Evolutionary conservation across 2,329 filamentous ascomycete genomes (phyloP).

Genomic region (Orbilia blumenaviensis): DNA sequence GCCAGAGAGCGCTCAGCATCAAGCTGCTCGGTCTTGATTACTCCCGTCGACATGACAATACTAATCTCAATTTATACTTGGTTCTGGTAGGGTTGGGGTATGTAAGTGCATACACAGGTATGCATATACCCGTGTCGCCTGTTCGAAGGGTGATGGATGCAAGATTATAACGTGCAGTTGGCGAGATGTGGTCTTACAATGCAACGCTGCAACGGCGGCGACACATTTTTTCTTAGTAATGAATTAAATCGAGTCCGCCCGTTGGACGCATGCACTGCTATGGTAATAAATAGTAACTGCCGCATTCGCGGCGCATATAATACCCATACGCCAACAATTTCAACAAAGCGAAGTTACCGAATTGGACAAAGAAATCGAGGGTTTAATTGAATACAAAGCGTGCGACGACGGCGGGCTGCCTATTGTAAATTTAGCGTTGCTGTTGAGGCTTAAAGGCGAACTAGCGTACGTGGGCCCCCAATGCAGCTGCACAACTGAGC

Average conservation of each 20-base stretch:
- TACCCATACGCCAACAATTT: background rate
- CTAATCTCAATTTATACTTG: too few species aligned
- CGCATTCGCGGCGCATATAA: too few species aligned
- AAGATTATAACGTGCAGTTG: background rate
- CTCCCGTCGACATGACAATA: slow-evolving; percentile 8
- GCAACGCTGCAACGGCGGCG: too few species aligned
- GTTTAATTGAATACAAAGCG: background rate
- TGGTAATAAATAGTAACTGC: too few species aligned
- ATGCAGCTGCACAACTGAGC: too few species aligned
- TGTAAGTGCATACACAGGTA: too few species aligned
- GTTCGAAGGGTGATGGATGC: background rate
- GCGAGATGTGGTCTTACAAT: slow-evolving; percentile 8
- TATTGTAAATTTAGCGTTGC: background rate
- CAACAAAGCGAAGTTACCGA: background rate
- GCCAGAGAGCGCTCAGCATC: slow-evolving; percentile 39
- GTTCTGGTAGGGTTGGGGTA: too few species aligned
- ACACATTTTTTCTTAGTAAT: too few species aligned
- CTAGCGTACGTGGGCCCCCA: slow-evolving; percentile 26
- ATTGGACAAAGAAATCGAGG: background rate
- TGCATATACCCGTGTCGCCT: too few species aligned
- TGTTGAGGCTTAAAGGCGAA: slow-evolving; percentile 7
- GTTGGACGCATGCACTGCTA: too few species aligned
- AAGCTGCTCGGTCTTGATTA: slow-evolving; percentile 33
- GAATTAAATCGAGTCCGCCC: too few species aligned
- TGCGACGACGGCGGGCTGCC: slow-evolving; percentile 26